A percentile compares a stretch with the other conserved stretches of the same genome.
Evolutionary conservation across 345 rosid genomes (phyloP).

Genomic region (Theobroma cacao): DNA sequence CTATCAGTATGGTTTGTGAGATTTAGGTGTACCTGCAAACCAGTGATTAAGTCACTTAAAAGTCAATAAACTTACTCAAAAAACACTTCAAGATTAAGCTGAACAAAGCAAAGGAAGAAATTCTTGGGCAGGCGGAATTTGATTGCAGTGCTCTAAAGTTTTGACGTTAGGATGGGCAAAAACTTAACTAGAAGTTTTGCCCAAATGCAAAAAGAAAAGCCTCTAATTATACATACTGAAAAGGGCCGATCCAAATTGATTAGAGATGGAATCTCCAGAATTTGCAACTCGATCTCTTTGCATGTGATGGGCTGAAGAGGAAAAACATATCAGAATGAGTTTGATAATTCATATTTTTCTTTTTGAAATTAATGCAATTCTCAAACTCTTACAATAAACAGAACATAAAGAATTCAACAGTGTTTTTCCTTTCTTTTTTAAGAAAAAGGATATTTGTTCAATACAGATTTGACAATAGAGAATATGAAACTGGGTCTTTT

Average conservation of each 20-base stretch:
- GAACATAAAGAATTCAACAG: background rate
- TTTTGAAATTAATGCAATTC: background rate
- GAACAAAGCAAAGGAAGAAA: background rate
- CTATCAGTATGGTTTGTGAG: slow-evolving; percentile 74
- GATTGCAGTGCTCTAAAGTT: background rate
- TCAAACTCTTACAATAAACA: background rate
- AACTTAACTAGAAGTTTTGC: no score
- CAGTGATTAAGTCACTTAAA: background rate
- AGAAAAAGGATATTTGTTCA: background rate
- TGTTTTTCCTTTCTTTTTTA: background rate
- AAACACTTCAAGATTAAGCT: background rate
- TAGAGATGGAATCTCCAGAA: no score
- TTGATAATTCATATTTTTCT: background rate
- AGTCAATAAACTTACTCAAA: background rate
- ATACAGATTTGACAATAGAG: background rate
- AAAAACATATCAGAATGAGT: background rate
- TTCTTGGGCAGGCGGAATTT: background rate
- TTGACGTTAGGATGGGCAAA: background rate
- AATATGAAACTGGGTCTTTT: background rate
- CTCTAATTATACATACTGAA: no score
- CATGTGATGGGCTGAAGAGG: no score
- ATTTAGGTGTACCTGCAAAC: slow-evolving; percentile 62
- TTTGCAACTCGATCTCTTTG: no score
- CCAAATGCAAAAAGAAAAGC: background rate
- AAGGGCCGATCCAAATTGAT: no score